Evolutionary conservation across 2,329 filamentous ascomycete species (phyloP).

Genomic region (Sclerotinia trifoliorum): DNA sequence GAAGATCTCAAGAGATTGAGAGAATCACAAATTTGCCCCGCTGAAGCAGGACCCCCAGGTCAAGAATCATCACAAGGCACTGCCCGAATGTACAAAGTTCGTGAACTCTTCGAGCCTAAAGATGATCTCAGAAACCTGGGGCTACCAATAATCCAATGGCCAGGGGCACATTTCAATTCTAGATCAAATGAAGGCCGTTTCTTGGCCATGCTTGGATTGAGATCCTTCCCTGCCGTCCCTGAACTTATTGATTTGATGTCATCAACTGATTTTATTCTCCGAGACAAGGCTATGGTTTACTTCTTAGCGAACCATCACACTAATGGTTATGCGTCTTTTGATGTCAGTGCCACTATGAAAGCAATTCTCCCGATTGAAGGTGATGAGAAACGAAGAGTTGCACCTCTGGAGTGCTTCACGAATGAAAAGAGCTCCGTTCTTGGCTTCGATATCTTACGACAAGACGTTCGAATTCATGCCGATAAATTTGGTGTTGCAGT

Average conservation of each 20-base stretch:
- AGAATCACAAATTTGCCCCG: conserved; percentile 77
- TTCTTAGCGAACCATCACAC: conserved; percentile 77
- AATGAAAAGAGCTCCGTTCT: conserved; percentile 75
- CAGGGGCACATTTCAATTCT: conserved; percentile 62
- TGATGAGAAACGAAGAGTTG: conserved; percentile 62
- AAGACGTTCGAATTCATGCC: conserved; percentile 76
- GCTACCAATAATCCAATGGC: conserved; percentile 81
- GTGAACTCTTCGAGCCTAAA: conserved; percentile 79
- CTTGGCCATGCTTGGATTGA: conserved; percentile 69
- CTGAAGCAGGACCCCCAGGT: conserved; percentile 60
- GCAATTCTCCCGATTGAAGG: conserved; percentile 73
- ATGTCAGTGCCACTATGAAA: conserved; percentile 54
- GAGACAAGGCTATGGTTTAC: conserved; percentile 73
- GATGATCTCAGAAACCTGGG: conserved; percentile 66
- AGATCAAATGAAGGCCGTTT: conserved; percentile 72
- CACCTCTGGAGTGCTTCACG: conserved; percentile 76
- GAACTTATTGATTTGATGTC: conserved; percentile 80
- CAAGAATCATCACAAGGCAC: conserved; percentile 54
- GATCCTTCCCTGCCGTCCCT: conserved; percentile 64
- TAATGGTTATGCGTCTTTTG: conserved; percentile 70
- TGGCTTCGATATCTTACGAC: conserved; percentile 74
- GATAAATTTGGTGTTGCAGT: conserved; percentile 80
- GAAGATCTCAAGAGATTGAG: conserved; percentile 78
- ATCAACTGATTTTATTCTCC: conserved; percentile 55
- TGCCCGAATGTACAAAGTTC: conserved; percentile 64